Conservation (phyloP, 306 rosid species). For the Spatholobus suberectus region DNA sequence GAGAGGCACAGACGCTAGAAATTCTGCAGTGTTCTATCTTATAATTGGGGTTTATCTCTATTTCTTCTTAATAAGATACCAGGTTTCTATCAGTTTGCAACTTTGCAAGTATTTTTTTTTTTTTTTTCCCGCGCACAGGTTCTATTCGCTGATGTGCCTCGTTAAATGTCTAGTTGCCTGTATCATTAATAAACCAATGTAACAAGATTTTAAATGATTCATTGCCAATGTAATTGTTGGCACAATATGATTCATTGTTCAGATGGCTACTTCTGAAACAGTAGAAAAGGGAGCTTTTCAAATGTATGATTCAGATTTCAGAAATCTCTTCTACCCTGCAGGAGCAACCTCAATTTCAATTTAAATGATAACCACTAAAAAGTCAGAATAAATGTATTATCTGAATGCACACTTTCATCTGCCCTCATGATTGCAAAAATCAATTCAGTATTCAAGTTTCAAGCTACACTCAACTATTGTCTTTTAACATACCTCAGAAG, state of each 20-base stretch:
- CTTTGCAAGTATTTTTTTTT: neutral
- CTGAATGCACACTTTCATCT: neutral
- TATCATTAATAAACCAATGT: neutral
- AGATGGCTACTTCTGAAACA: slow-evolving; percentile 25
- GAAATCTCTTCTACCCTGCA: slow-evolving; percentile 31
- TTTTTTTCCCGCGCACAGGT: neutral
- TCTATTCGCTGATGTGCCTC: neutral
- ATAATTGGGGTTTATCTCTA: neutral
- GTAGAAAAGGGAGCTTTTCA: neutral
- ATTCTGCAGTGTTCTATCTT: neutral
- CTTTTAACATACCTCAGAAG: neutral
- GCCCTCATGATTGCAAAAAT: neutral
- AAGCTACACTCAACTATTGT: neutral
- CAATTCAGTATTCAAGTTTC: neutral
- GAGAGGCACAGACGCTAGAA: neutral
- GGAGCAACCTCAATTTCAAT: slow-evolving; percentile 23
- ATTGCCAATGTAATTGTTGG: neutral
- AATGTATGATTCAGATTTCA: slow-evolving; percentile 18
- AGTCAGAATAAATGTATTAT: neutral
- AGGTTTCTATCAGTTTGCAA: neutral
- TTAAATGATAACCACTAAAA: slow-evolving; percentile 5
- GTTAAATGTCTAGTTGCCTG: neutral
- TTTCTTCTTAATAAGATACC: neutral
- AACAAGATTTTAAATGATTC: slow-evolving; percentile 5
- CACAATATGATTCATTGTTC: neutral